Conservation (phyloP, 768 basidiomycete genomes). For the Russula griseocarnosa region DNA sequence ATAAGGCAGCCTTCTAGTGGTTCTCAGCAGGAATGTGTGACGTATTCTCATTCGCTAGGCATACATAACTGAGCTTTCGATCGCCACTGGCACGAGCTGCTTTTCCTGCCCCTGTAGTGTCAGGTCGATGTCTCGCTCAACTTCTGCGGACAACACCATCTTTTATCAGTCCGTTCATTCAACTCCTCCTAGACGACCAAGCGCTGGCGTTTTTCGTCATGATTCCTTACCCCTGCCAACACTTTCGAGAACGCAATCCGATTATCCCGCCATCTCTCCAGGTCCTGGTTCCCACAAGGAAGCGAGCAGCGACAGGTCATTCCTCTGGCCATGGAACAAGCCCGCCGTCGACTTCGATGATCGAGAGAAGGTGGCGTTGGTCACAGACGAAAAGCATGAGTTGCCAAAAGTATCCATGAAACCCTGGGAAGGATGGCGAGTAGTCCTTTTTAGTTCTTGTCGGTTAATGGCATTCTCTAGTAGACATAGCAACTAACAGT, state of each 20-base stretch:
- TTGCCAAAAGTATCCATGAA: conserved; percentile 18
- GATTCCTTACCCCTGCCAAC: conserved; percentile 18
- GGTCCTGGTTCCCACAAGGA: background rate
- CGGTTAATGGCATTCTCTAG: background rate
- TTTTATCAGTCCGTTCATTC: conserved; percentile 25
- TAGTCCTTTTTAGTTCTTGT: conserved; percentile 57
- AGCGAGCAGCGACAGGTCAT: background rate
- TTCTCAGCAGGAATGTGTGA: conserved; percentile 17
- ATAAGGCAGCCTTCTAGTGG: background rate
- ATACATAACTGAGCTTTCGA: conserved; percentile 2
- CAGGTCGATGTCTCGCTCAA: conserved; percentile 19
- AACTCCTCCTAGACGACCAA: conserved; percentile 22
- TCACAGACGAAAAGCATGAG: conserved; percentile 18
- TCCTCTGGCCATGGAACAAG: conserved; percentile 20
- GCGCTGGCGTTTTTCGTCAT: conserved; percentile 26
- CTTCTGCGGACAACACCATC: conserved; percentile 17
- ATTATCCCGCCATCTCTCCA: conserved; percentile 6
- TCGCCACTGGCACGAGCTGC: background rate
- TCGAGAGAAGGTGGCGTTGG: conserved; percentile 24
- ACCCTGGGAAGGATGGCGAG: conserved; percentile 49
- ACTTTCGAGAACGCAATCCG: conserved; percentile 20
- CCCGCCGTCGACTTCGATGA: conserved; percentile 12
- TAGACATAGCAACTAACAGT: background rate
- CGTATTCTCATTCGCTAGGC: conserved; percentile 4
- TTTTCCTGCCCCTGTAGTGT: background rate